phyloP scores from a whole-genome alignment of 371 early-diverging fungal genomes.

The Smittium culicis region DNA sequence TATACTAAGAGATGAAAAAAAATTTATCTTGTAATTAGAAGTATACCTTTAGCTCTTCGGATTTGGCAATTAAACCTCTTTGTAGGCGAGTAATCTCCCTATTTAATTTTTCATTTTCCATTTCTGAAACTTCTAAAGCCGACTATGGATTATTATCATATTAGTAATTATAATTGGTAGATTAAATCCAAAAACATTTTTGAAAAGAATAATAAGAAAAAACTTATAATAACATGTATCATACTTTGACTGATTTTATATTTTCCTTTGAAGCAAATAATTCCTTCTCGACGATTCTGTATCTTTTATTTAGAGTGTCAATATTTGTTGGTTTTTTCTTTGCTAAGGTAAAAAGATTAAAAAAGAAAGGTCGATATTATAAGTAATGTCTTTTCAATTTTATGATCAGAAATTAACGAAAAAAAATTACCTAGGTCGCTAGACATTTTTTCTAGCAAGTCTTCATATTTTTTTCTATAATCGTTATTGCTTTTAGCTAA shows the following conservation, averaged over 20 bases:
- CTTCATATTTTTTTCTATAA: slow-evolving; percentile 9
- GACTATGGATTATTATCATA: too few relatives aligned
- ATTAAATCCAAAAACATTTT: background rate
- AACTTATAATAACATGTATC: background rate
- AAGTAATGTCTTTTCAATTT: too few relatives aligned
- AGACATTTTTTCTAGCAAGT: background rate
- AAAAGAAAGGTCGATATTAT: too few relatives aligned
- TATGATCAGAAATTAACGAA: background rate
- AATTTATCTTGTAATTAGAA: too few relatives aligned
- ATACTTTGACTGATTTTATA: background rate
- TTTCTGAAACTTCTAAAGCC: background rate
- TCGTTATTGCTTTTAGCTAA: slow-evolving; percentile 6
- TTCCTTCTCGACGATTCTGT: slow-evolving; percentile 5
- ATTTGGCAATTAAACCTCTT: background rate
- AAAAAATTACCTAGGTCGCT: background rate
- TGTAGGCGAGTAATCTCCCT: background rate
- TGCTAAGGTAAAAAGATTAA: too few relatives aligned
- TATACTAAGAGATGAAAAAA: background rate
- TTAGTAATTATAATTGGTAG: too few relatives aligned
- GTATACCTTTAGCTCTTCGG: background rate
- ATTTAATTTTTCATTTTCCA: background rate
- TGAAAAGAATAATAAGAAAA: background rate
- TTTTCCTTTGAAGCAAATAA: slow-evolving; percentile 2
- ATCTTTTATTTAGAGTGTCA: background rate
- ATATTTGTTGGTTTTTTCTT: slow-evolving; percentile 5